Conservation (phyloP, 1,284 basidiomycete species). For the Trichosporon inkin region DNA sequence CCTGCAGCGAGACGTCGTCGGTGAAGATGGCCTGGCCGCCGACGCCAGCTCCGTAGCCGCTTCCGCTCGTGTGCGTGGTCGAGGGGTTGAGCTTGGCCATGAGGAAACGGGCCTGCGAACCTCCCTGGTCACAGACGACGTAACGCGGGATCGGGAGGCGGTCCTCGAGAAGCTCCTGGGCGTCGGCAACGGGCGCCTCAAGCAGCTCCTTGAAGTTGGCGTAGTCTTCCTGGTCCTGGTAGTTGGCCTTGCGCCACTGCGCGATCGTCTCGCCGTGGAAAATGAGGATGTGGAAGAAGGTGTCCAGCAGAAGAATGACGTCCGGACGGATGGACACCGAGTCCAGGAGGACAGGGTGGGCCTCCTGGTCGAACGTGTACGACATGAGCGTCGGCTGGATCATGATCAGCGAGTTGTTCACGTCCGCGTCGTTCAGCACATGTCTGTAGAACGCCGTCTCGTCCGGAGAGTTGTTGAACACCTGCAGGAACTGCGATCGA, state of each 20-base stretch:
- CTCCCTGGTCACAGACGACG: conserved; percentile 96
- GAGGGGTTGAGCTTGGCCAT: conserved; percentile 95
- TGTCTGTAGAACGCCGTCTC: conserved; percentile 99
- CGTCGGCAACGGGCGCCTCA: conserved; percentile 68
- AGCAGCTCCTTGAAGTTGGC: conserved; percentile 97
- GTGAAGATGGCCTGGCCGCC: conserved; percentile 94
- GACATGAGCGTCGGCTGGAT: conserved; percentile 99
- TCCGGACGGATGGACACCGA: conserved; percentile 97
- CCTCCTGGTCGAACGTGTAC: conserved; percentile 84
- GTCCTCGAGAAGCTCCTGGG: conserved; percentile 86
- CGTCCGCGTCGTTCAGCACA: conserved; percentile 93
- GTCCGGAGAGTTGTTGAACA: conserved; percentile 99
- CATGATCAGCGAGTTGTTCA: conserved; percentile 99
- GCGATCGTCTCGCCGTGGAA: conserved; percentile 98
- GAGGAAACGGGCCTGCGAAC: conserved; percentile 95
- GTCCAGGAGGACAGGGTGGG: conserved; percentile 93
- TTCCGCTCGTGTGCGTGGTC: conserved; percentile 91
- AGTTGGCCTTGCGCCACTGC: conserved; percentile 98
- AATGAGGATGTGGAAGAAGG: conserved; percentile 99
- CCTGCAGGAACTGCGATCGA: conserved; percentile 96
- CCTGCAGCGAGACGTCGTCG: conserved; percentile 94
- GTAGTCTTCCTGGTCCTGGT: conserved; percentile 98
- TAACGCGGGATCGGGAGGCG: conserved; percentile 96
- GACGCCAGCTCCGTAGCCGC: conserved; percentile 67
- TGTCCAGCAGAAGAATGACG: conserved; percentile 95